These are phyloP conservation scores for Arthrobotrys entomopaga DNA, from an alignment of 2,329 filamentous ascomycete genomes.

Conservation along the genomic window DNA sequence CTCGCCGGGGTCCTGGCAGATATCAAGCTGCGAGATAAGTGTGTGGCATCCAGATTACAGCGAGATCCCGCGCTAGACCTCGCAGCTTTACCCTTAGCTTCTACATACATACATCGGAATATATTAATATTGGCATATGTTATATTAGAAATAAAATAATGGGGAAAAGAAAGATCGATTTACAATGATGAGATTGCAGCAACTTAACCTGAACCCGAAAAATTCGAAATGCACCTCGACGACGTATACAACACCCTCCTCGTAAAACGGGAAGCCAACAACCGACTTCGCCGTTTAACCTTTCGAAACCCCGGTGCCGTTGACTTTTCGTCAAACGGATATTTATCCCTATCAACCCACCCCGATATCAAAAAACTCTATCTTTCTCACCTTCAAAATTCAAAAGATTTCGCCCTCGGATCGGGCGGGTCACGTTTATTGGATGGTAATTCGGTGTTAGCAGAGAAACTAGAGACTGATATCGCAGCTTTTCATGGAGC, in stretches of 20 bases:
- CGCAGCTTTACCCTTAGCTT: too few relatives aligned
- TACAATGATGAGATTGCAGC: too few relatives aligned
- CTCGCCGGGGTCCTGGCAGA: too few relatives aligned
- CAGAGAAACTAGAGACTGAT: constrained; percentile 64
- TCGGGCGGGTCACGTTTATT: constrained; percentile 68
- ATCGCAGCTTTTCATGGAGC: constrained; percentile 67
- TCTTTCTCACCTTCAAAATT: constrained; percentile 57
- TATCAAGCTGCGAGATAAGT: too few relatives aligned
- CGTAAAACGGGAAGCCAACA: constrained; percentile 27
- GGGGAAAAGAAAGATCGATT: too few relatives aligned
- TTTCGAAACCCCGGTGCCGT: constrained; percentile 22
- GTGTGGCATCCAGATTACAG: too few relatives aligned
- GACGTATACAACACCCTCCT: constrained; percentile 25
- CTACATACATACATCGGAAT: too few relatives aligned
- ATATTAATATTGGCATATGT: too few relatives aligned
- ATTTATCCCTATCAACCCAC: constrained; percentile 68
- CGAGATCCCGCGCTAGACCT: not conserved
- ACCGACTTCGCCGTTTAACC: constrained; percentile 49
- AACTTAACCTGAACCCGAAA: too few relatives aligned
- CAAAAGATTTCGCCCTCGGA: constrained; percentile 61
- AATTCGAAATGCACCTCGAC: not conserved
- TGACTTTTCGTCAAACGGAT: constrained; percentile 75
- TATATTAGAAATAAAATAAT: too few relatives aligned
- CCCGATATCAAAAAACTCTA: constrained; percentile 59
- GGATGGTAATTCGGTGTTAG: constrained; percentile 66